Evolutionary conservation across 495 filamentous ascomycete genomes (phyloP).

Genomic region (Chaetomium tenue): DNA sequence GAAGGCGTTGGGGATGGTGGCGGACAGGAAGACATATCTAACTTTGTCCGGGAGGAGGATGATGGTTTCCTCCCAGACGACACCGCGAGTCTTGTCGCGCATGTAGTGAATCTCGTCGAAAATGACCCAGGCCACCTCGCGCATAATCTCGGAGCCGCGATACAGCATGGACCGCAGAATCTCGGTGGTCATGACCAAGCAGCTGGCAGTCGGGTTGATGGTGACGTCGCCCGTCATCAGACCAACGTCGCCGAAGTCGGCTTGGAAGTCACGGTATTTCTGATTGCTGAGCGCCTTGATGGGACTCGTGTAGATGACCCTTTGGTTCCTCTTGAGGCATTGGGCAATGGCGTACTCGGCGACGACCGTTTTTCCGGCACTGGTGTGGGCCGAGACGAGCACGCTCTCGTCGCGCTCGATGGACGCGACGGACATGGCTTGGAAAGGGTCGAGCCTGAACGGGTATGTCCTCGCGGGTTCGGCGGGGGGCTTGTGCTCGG

Average conservation of each 20-base stretch:
- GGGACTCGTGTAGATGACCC: constrained; percentile 98
- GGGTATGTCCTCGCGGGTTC: constrained; percentile 78
- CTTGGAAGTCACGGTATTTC: constrained; percentile 93
- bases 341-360: constrained; percentile 98
- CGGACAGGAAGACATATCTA: constrained; percentile 95
- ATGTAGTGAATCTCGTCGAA: constrained; percentile 99
- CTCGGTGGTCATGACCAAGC: constrained; percentile 98
- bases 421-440: constrained; percentile 85
- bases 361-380: constrained; percentile 95
- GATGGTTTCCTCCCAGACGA: constrained; percentile 99
- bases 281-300: constrained; percentile 99
- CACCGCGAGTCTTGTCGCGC: constrained; percentile 88
- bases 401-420: constrained; percentile 96
- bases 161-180: constrained; percentile 99
- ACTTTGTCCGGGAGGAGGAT: constrained; percentile 97
- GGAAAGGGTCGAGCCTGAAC: constrained; percentile 95
- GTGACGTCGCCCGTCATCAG: constrained; percentile 99
- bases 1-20: constrained; percentile 99
- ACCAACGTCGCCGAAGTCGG: constrained; percentile 94
- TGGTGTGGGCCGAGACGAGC: constrained; percentile 93
- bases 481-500: constrained; percentile 80
- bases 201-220: constrained; percentile 96
- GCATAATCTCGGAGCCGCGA: constrained; percentile 97
- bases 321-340: constrained; percentile 92
- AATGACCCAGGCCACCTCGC: constrained; percentile 94